phyloP scores from a whole-genome alignment of 83 land plant genomes.

The Picea abies region DNA sequence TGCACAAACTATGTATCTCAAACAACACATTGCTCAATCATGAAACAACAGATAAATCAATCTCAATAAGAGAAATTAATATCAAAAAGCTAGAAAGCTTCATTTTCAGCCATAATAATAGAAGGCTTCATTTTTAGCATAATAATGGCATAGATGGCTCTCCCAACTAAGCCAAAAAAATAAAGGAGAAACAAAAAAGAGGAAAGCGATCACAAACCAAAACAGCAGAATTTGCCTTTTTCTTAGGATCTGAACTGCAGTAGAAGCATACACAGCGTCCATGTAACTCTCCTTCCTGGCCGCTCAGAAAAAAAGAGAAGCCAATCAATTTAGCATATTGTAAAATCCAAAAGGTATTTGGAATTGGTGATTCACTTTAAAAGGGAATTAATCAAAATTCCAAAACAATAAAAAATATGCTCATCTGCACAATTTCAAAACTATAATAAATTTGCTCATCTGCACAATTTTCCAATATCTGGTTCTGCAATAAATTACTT shows the following conservation, averaged over 20 bases:
- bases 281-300: conserved; percentile 47
- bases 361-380: neutral
- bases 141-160: too few relatives aligned
- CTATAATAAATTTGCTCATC: neutral
- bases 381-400: neutral
- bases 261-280: conserved; percentile 52
- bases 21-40: neutral
- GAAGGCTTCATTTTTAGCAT: too few relatives aligned
- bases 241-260: conserved; percentile 47
- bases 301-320: neutral
- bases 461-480: neutral
- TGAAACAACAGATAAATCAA: neutral
- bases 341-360: neutral
- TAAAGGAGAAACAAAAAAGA: too few relatives aligned
- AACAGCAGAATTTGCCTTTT: conserved; percentile 55
- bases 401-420: neutral
- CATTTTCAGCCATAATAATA: too few relatives aligned
- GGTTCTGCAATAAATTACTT: neutral
- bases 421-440: neutral
- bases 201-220: conserved; percentile 29
- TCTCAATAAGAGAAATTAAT: neutral
- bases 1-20: neutral
- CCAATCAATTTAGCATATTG: conserved; percentile 7
- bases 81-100: too few relatives aligned
- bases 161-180: too few relatives aligned